A percentile compares a stretch with the other conserved stretches of the same genome.
Conservation (phyloP, 495 filamentous ascomycete genomes). For the Staphylotrichum longicolle region DNA sequence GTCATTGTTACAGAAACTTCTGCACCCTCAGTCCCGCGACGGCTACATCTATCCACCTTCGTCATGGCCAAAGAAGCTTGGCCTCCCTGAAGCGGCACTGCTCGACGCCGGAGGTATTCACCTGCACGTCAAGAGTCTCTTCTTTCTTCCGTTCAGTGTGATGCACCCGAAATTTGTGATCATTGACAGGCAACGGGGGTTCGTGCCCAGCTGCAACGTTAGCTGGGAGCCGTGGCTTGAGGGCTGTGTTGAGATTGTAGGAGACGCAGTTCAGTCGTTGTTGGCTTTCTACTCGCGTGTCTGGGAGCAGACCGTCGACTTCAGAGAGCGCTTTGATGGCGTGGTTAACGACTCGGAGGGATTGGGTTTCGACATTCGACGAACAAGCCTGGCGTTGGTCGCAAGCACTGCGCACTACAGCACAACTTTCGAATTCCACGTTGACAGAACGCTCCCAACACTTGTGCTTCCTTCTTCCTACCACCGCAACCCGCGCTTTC, state of each 20-base stretch:
- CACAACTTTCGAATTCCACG: slow-evolving; percentile 2
- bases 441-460: slow-evolving; percentile 40
- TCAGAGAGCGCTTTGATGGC: background rate
- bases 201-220: slow-evolving; percentile 69
- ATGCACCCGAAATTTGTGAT: slow-evolving; percentile 77
- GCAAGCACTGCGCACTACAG: slow-evolving; percentile 23
- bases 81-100: slow-evolving; percentile 53
- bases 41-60: slow-evolving; percentile 58
- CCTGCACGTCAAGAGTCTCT: slow-evolving; percentile 64
- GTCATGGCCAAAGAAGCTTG: slow-evolving; percentile 55
- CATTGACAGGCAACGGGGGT: slow-evolving; percentile 59
- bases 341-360: background rate
- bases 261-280: slow-evolving; percentile 53
- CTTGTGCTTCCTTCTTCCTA: slow-evolving; percentile 67
- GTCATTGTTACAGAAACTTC: slow-evolving; percentile 64
- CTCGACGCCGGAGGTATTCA: slow-evolving; percentile 55
- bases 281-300: slow-evolving; percentile 57
- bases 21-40: slow-evolving; percentile 55
- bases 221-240: slow-evolving; percentile 78
- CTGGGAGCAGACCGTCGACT: slow-evolving; percentile 46
- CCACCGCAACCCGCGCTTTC: slow-evolving; percentile 59
- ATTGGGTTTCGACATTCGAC: slow-evolving; percentile 2
- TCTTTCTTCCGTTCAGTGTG: slow-evolving; percentile 69
- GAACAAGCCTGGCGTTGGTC: slow-evolving; percentile 14
- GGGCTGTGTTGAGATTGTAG: slow-evolving; percentile 60